Conservation (phyloP, 2,329 filamentous ascomycete genomes). For the Akanthomyces muscarius region DNA sequence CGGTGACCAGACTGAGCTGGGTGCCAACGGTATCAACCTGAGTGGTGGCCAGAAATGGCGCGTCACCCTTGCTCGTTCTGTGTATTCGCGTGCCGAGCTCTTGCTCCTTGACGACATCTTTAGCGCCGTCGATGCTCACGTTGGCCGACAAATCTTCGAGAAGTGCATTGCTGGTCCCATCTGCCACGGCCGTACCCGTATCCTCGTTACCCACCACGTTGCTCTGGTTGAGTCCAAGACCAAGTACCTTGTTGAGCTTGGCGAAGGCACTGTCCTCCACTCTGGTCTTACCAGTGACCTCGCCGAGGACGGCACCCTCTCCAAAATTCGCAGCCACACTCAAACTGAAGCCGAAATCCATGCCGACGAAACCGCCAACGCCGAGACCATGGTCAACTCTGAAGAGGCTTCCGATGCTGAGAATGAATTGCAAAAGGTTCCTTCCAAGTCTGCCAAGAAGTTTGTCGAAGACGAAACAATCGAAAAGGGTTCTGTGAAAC, state of each 20-base stretch:
- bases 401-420: conserved; percentile 44
- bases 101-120: conserved; percentile 81
- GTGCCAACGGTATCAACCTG: conserved; percentile 79
- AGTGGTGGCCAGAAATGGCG: conserved; percentile 83
- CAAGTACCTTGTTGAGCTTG: conserved; percentile 70
- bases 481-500: conserved; percentile 66
- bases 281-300: conserved; percentile 64
- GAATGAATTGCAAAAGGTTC: conserved; percentile 44
- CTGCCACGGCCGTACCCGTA: conserved; percentile 64
- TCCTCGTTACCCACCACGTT: conserved; percentile 78
- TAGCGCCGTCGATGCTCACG: conserved; percentile 76
- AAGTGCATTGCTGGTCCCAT: conserved; percentile 69
- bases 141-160: conserved; percentile 74
- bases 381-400: conserved; percentile 51
- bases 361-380: conserved; percentile 43
- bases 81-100: conserved; percentile 75
- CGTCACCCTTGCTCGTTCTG: conserved; percentile 71
- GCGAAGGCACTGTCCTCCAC: conserved; percentile 61
- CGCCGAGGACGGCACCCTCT: conserved; percentile 51
- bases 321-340: conserved; percentile 55
- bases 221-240: conserved; percentile 65
- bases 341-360: conserved; percentile 41
- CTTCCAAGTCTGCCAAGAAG: conserved; percentile 57
- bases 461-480: conserved; percentile 74
- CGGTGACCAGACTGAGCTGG: conserved; percentile 76